Evolutionary conservation across 768 basidiomycete genomes (phyloP).

Genomic region (Heimioporus sp.): DNA sequence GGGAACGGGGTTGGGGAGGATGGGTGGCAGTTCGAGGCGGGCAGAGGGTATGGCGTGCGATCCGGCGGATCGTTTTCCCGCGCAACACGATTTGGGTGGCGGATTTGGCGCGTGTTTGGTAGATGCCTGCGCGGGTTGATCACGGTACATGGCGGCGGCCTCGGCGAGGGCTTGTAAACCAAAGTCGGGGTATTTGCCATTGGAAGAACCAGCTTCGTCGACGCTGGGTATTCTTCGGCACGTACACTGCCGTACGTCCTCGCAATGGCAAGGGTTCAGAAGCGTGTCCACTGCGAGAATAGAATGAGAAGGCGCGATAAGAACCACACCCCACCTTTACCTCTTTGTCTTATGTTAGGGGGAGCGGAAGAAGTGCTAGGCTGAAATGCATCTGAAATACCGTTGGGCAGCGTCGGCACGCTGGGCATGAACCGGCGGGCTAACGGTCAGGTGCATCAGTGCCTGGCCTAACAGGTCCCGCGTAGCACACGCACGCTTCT

Average conservation of each 20-base stretch:
- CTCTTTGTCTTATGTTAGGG: slow-evolving; percentile 49
- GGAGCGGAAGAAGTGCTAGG: slow-evolving; percentile 27
- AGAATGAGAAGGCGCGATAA: background rate
- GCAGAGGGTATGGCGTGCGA: slow-evolving; percentile 6
- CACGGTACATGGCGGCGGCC: slow-evolving; percentile 29
- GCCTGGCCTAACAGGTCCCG: slow-evolving; percentile 2
- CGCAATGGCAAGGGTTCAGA: slow-evolving; percentile 65
- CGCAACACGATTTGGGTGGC: slow-evolving; percentile 23
- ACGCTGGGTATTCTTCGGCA: slow-evolving; percentile 33
- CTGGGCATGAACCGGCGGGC: slow-evolving; percentile 71
- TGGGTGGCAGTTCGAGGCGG: slow-evolving; percentile 50
- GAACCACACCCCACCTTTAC: slow-evolving; percentile 27
- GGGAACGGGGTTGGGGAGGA: slow-evolving; percentile 29
- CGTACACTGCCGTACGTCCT: slow-evolving; percentile 51
- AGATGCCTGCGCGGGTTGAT: slow-evolving; percentile 6
- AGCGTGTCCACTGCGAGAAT: slow-evolving; percentile 46
- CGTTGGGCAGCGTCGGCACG: slow-evolving; percentile 70
- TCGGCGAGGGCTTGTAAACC: slow-evolving; percentile 38
- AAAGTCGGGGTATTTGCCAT: slow-evolving; percentile 1
- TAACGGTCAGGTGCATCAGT: slow-evolving; percentile 27
- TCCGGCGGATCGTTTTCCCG: background rate
- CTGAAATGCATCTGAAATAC: slow-evolving; percentile 54
- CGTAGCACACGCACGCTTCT: slow-evolving; percentile 27
- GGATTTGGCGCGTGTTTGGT: slow-evolving; percentile 4
- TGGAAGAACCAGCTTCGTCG: slow-evolving; percentile 2